Percentiles rank a stretch among this genome's conserved stretches.
Evolutionary conservation across 2,329 filamentous ascomycete genomes (phyloP).

Genomic region (Sordariomycetes sp.): DNA sequence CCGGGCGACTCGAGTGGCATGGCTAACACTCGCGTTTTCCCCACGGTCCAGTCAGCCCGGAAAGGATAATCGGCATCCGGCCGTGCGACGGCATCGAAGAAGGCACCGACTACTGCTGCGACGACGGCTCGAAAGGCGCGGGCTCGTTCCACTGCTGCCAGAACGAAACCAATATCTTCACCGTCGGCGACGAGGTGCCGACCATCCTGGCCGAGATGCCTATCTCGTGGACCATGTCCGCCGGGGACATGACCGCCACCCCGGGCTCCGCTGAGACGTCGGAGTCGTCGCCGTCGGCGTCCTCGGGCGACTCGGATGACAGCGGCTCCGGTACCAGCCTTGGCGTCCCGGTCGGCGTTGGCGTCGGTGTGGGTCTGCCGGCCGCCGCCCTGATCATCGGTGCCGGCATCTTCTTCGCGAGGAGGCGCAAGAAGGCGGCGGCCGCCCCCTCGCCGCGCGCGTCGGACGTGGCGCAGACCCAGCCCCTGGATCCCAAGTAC

Average conservation of each 20-base stretch:
- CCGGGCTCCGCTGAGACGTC: not conserved
- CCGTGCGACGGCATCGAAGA: not conserved
- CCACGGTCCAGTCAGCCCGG: not conserved
- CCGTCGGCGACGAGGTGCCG: not conserved
- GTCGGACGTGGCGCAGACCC: too few species aligned
- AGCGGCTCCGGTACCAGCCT: not conserved
- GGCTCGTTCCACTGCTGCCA: not conserved
- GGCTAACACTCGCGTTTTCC: not conserved
- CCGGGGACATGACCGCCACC: not conserved
- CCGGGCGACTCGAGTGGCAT: too few species aligned
- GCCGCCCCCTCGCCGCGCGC: too few species aligned
- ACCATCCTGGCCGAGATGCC: not conserved
- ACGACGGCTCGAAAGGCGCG: not conserved
- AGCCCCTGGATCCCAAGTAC: too few species aligned
- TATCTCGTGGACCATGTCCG: not conserved
- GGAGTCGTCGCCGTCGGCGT: too few species aligned
- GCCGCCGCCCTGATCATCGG: not conserved
- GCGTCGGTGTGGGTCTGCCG: not conserved
- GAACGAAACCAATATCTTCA: not conserved
- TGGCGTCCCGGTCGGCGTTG: not conserved
- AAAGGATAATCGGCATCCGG: not conserved
- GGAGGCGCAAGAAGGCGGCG: not conserved
- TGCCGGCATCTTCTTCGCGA: not conserved
- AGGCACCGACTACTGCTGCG: not conserved
- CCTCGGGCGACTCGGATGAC: too few species aligned